phyloP scores from a whole-genome alignment of 176 grass and related monocot genomes.

The Carex pumila region DNA sequence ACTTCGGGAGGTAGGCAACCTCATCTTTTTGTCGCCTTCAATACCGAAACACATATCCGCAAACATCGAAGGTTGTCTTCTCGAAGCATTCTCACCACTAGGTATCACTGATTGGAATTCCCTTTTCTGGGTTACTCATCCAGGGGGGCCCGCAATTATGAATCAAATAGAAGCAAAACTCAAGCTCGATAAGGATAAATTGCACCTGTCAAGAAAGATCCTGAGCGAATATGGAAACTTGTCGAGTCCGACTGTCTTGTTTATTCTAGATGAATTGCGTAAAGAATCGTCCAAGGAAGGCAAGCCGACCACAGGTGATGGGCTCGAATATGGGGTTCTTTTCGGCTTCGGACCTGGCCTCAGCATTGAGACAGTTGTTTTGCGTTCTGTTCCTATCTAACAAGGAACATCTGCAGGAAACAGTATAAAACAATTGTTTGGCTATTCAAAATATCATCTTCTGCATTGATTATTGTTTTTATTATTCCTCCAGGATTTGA shows the following conservation, averaged over 20 bases:
- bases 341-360: slow-evolving; percentile 54
- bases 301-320: background rate
- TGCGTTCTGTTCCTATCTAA: background rate
- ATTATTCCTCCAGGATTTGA: background rate
- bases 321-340: slow-evolving; percentile 44
- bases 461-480: background rate
- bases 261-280: slow-evolving; percentile 48
- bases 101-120: slow-evolving; percentile 40
- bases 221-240: slow-evolving; percentile 49
- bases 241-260: slow-evolving; percentile 34
- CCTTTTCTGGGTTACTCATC: slow-evolving; percentile 53
- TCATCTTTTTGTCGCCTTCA: slow-evolving; percentile 1
- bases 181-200: slow-evolving; percentile 27
- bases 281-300: slow-evolving; percentile 7
- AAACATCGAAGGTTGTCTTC: slow-evolving; percentile 36
- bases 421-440: background rate
- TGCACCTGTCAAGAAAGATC: slow-evolving; percentile 33
- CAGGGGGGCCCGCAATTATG: slow-evolving; percentile 27
- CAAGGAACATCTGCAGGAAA: background rate
- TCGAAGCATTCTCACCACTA: slow-evolving; percentile 5
- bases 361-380: slow-evolving; percentile 30
- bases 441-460: background rate
- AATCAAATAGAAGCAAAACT: slow-evolving; percentile 39
- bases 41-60: slow-evolving; percentile 19
- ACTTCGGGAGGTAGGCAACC: background rate